phyloP scores from a whole-genome alignment of 2,329 filamentous ascomycete genomes.

The Daldinia sp. region DNA sequence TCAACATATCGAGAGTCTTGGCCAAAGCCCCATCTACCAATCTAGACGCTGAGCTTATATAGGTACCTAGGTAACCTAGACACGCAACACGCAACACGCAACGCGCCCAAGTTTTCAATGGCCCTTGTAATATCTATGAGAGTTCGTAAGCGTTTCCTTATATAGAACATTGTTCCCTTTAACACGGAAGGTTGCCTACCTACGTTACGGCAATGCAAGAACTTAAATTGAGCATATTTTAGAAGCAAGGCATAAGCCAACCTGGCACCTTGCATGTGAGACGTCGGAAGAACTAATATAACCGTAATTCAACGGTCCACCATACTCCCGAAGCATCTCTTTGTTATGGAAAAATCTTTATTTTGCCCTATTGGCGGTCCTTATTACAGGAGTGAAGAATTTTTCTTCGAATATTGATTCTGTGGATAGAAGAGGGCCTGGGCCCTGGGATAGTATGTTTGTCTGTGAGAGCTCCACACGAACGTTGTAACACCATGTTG shows the following conservation, averaged over 20 bases:
- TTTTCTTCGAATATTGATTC: constrained; percentile 1
- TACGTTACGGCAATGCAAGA: neutral
- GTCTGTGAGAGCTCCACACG: constrained; percentile 9
- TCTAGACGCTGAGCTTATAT: neutral
- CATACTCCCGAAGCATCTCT: neutral
- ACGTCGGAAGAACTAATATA: neutral
- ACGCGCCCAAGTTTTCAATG: neutral
- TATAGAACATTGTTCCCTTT: neutral
- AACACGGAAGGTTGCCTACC: neutral
- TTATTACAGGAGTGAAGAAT: neutral
- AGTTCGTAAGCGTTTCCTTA: neutral
- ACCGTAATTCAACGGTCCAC: neutral
- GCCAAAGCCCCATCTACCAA: neutral
- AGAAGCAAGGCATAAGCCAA: neutral
- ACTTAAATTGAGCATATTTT: neutral
- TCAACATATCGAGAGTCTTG: too few species aligned
- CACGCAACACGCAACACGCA: too few species aligned
- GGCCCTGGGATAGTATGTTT: neutral
- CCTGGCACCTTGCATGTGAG: neutral
- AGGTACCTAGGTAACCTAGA: neutral
- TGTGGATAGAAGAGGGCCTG: constrained; percentile 11
- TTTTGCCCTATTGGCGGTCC: constrained; percentile 1
- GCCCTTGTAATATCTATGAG: neutral
- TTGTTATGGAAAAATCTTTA: neutral
- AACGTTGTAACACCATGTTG: constrained; percentile 7